A percentile compares a stretch with the other conserved stretches of the same genome.
Evolutionary conservation across 2,329 filamentous ascomycete species (phyloP).

Genomic region (Trichoderma sp.): DNA sequence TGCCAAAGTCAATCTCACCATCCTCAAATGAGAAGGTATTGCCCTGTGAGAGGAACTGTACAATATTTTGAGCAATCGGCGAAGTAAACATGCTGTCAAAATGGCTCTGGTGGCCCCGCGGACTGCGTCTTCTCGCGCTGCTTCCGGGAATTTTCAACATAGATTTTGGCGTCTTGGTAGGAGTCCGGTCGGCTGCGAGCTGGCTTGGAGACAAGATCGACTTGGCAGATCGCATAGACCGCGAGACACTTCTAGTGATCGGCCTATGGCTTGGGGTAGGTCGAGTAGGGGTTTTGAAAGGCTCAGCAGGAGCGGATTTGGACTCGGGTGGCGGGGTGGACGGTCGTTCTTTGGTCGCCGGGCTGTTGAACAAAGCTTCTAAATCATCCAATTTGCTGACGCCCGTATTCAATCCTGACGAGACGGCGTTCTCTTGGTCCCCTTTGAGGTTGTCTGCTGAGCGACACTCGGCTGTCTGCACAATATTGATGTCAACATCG

Average conservation of each 20-base stretch:
- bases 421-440: slow-evolving; percentile 52
- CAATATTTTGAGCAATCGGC: slow-evolving; percentile 64
- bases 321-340: slow-evolving; percentile 56
- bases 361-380: slow-evolving; percentile 67
- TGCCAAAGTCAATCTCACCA: slow-evolving; percentile 48
- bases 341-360: slow-evolving; percentile 38
- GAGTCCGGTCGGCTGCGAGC: slow-evolving; percentile 49
- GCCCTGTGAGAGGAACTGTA: slow-evolving; percentile 62
- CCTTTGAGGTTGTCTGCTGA: slow-evolving; percentile 38
- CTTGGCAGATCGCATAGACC: slow-evolving; percentile 53
- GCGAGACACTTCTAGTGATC: slow-evolving; percentile 62
- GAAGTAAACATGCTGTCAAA: slow-evolving; percentile 51
- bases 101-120: slow-evolving; percentile 42
- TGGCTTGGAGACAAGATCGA: slow-evolving; percentile 49
- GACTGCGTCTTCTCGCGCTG: slow-evolving; percentile 46
- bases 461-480: slow-evolving; percentile 46
- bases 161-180: slow-evolving; percentile 47
- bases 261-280: slow-evolving; percentile 62
- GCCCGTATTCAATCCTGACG: slow-evolving; percentile 36
- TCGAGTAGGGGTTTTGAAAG: slow-evolving; percentile 65
- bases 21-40: slow-evolving; percentile 47
- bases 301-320: slow-evolving; percentile 44
- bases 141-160: slow-evolving; percentile 35
- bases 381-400: slow-evolving; percentile 54
- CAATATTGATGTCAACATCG: slow-evolving; percentile 57